phyloP scores from a whole-genome alignment of 495 filamentous ascomycete genomes.

The Penicillium subrubescens region DNA sequence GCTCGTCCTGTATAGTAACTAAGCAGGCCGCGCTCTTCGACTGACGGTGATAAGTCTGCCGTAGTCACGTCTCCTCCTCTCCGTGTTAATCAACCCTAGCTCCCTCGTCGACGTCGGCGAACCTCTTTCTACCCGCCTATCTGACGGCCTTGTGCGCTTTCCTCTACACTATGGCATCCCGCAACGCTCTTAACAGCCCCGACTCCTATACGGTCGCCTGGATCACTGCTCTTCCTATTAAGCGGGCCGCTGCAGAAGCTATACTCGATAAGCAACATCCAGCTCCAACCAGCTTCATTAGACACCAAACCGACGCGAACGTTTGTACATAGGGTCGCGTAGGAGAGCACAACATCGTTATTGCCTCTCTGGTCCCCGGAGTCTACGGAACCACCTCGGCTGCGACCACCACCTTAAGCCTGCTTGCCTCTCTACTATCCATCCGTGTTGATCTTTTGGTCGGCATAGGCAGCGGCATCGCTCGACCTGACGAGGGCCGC shows the following conservation, averaged over 20 bases:
- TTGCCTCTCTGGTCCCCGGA: conserved; percentile 26
- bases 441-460: conserved; percentile 28
- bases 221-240: conserved; percentile 23
- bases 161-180: conserved; percentile 22
- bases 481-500: conserved; percentile 14
- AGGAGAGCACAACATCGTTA: conserved; percentile 33
- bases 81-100: background rate
- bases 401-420: conserved; percentile 31
- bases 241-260: conserved; percentile 19
- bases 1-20: too few relatives aligned
- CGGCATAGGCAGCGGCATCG: conserved; percentile 29
- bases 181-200: conserved; percentile 7
- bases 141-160: conserved; percentile 4
- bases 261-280: conserved; percentile 26
- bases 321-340: conserved; percentile 45
- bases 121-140: background rate
- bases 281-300: conserved; percentile 5
- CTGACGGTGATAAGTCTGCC: too few relatives aligned
- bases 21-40: too few relatives aligned
- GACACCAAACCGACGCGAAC: conserved; percentile 25
- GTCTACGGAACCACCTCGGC: conserved; percentile 19
- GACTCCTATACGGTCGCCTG: conserved; percentile 22
- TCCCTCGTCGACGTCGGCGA: background rate
- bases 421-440: conserved; percentile 21
- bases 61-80: too few relatives aligned